Conservation (phyloP, 2,329 filamentous ascomycete species). For the Arthrobotrys iridis region DNA sequence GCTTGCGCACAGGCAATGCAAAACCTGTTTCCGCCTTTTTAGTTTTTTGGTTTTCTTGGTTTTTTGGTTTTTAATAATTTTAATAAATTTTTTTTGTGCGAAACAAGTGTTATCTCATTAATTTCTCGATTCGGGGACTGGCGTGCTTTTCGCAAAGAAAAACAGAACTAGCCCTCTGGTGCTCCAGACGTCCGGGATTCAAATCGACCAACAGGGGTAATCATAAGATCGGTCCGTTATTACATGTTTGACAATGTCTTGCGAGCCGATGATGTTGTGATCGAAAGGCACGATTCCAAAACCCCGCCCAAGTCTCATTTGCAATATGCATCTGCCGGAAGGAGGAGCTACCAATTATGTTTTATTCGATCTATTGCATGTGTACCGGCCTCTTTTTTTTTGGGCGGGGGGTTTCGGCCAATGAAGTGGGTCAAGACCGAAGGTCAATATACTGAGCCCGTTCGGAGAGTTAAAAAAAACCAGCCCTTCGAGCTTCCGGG, state of each 20-base stretch:
- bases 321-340: conserved; percentile 16
- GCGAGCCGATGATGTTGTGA: conserved; percentile 24
- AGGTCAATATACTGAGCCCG: conserved; percentile 45
- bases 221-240: conserved; percentile 47
- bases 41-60: too few relatives aligned
- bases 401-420: conserved; percentile 19
- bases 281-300: conserved; percentile 11
- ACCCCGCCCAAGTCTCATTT: conserved; percentile 1
- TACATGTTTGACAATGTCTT: conserved; percentile 41
- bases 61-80: neutral
- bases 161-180: conserved; percentile 11
- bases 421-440: conserved; percentile 32
- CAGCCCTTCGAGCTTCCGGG: conserved; percentile 43
- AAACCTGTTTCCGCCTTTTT: conserved; percentile 30
- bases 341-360: conserved; percentile 19
- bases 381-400: conserved; percentile 22
- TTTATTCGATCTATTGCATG: conserved; percentile 6
- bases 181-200: conserved; percentile 26
- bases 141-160: conserved; percentile 31
- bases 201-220: conserved; percentile 29
- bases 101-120: neutral
- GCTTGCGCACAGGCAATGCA: conserved; percentile 37
- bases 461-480: conserved; percentile 43
- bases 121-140: conserved; percentile 21
- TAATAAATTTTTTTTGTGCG: neutral